Base-by-base conservation (phyloP, 176 grass and related monocot genomes). In the Zizania latifolia region DNA sequence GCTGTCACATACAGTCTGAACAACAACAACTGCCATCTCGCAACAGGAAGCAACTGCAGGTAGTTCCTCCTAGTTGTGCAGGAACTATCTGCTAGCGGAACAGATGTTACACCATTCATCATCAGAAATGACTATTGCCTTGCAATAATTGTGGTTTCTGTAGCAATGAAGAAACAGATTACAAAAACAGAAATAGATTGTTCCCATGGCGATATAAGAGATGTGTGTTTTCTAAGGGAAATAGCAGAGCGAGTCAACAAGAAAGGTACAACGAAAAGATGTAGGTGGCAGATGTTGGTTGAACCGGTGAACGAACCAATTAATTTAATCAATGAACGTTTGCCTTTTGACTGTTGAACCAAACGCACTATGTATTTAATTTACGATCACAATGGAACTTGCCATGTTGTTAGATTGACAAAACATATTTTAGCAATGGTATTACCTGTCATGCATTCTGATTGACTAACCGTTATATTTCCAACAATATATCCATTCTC, bases 281-380 rank as follows among this genome's bases (percentile, higher is more conserved):
- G 72, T 31, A 66, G 85, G 8, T 39, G 69, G 31, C 67, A 45
- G 33, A 37, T 59, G 70, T 74, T 78, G 3, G 75, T 83, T 79
- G 68, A 44, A 38, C 53, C 32, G 75, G 68, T 87, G 74, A 74
- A 68, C 85, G 62, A 62, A 83, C 68, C 68, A 58, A 5, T 26
- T 53, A 83, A 15, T 70, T 43, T 66, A 41, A 29, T 14, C 67
- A 29, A 9, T 55, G 39, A 6, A 54, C 10, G 67, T 73, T 31
- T n/a, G n/a, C n/a, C n/a, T 31, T 22, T n/a, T 77, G 34, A 38
- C 16, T n/a, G n/a, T n/a, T n/a, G n/a, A n/a, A n/a, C n/a, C n/a
- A n/a, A n/a, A 33, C 8, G n/a, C n/a, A 22, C 50, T 23, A 17
- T 54, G 50, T 23, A 54, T 10, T 55, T 56, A 26, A 56, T 51